Base-by-base conservation (phyloP, 1,284 basidiomycete species). In the Takashimella tepidaria region DNA sequence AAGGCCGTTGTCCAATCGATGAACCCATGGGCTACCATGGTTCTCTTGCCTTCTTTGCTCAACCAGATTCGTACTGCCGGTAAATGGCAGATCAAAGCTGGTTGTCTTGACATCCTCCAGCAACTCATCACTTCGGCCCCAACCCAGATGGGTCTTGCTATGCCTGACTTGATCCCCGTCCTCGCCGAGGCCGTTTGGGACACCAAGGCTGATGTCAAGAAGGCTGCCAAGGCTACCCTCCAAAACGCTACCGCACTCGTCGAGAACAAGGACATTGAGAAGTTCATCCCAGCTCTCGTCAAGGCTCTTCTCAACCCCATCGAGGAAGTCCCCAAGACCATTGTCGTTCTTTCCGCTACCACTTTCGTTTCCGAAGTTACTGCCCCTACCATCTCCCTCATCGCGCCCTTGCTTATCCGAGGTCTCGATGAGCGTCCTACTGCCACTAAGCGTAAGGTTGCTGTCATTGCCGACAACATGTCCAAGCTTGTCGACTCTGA, bases 351-450 rank as follows among this genome's bases (percentile, higher is more conserved):
- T 77, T 93, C 93, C 77, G 87, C 96, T 57, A 98, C 96, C 79
- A 98, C 96, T 77, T 98, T 98, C 86, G 96, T 99, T 86, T 92
- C 93, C 60, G 96, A 98, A 83, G 96, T 99, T 79, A 96, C 98
- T 77, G 93, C 95, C 60, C 86, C 96, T 59, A 98, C 96, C 63
- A 88, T 99, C 68, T 97, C 96, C 65, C 87, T 99, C 66, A 98
- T 98, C 91, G 95, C 95, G 57, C 96, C 95, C 69, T 87, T 99
- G 45, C 83, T 99, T 59, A 84, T 89, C 60, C 92, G 96, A 83
- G 96, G 96, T 85, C 84, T 98, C 63, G 83, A 78, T 64, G 92
- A 97, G 83, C 93, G 95, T 80, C 83, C 89, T 59, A 97, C 92
- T 59, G 86, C 92, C 60, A 95, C 86, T 66, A 93, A 95, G 83